Evolutionary conservation across 257 asterid genomes (phyloP).

Genomic region (Eucommia ulmoides): DNA sequence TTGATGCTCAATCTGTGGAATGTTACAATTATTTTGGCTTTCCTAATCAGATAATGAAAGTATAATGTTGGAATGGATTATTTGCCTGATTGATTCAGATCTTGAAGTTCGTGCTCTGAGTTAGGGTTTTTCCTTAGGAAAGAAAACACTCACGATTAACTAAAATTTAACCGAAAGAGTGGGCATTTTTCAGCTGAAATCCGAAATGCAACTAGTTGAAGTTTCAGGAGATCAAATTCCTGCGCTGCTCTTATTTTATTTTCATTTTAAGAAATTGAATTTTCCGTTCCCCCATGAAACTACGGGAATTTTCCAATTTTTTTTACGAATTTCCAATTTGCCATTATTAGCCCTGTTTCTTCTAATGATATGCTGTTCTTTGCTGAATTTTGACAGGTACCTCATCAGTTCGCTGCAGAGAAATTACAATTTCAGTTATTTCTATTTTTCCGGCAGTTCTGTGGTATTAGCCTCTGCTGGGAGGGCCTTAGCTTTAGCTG

Average conservation of each 20-base stretch:
- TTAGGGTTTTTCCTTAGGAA: neutral
- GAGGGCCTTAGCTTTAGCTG: constrained; percentile 5
- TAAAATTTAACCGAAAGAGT: too few species aligned
- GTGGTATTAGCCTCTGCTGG: constrained; percentile 9
- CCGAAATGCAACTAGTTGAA: too few species aligned
- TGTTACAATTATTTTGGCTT: neutral
- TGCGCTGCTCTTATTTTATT: too few species aligned
- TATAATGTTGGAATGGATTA: neutral
- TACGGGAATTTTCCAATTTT: too few species aligned
- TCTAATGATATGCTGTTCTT: too few species aligned
- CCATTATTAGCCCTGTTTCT: too few species aligned
- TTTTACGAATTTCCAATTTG: too few species aligned
- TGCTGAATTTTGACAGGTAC: neutral
- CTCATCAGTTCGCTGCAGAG: neutral
- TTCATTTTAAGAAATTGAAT: too few species aligned
- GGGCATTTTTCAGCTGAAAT: too few species aligned
- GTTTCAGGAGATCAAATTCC: too few species aligned
- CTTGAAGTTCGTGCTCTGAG: neutral
- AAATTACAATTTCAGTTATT: neutral
- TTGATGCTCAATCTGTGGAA: neutral
- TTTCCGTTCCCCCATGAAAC: too few species aligned
- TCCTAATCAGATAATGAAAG: neutral
- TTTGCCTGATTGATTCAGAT: neutral
- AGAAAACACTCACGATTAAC: neutral
- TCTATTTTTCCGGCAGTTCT: neutral